A percentile compares a stretch with the other conserved stretches of the same genome.
Conservation (phyloP, 2,329 filamentous ascomycete genomes). For the Verticillium nubilum region DNA sequence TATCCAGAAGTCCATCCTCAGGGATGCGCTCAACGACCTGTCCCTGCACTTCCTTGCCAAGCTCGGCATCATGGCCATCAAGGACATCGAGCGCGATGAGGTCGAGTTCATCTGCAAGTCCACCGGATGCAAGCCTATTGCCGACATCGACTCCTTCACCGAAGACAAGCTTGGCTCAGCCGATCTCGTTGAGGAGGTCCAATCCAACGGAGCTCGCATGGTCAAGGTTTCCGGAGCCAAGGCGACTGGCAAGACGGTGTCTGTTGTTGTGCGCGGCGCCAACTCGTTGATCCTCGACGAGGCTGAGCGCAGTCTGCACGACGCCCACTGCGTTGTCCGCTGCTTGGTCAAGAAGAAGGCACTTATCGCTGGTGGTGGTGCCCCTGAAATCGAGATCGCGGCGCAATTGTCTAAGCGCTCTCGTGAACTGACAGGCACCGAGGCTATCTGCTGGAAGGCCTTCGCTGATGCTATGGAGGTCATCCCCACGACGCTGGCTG, state of each 20-base stretch:
- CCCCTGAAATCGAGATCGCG: conserved; percentile 93
- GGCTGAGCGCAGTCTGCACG: conserved; percentile 92
- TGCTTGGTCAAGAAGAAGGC: conserved; percentile 99
- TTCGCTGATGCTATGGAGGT: conserved; percentile 98
- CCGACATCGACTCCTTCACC: conserved; percentile 96
- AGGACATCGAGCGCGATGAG: conserved; percentile 97
- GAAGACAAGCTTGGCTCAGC: conserved; percentile 96
- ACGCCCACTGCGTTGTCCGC: conserved; percentile 94
- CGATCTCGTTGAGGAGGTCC: conserved; percentile 88
- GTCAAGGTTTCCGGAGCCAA: conserved; percentile 94
- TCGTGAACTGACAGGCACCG: conserved; percentile 79
- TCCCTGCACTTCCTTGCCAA: conserved; percentile 97
- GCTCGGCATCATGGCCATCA: conserved; percentile 90
- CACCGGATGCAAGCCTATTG: conserved; percentile 97
- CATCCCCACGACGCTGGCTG: conserved; percentile 90
- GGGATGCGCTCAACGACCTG: conserved; percentile 95
- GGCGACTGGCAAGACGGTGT: conserved; percentile 79
- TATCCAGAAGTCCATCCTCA: conserved; percentile 97
- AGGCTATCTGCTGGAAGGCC: conserved; percentile 98
- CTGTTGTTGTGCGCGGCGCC: conserved; percentile 88
- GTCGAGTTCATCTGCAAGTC: conserved; percentile 99
- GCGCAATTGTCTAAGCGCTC: conserved; percentile 78
- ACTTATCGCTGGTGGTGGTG: conserved; percentile 94
- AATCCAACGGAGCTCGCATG: conserved; percentile 81
- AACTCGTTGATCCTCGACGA: conserved; percentile 94